A percentile compares a stretch with the other conserved stretches of the same genome.
These are phyloP conservation scores for Mychonastes homosphaera DNA, from an alignment of 139 green algal species.

Conservation along the genomic window DNA sequence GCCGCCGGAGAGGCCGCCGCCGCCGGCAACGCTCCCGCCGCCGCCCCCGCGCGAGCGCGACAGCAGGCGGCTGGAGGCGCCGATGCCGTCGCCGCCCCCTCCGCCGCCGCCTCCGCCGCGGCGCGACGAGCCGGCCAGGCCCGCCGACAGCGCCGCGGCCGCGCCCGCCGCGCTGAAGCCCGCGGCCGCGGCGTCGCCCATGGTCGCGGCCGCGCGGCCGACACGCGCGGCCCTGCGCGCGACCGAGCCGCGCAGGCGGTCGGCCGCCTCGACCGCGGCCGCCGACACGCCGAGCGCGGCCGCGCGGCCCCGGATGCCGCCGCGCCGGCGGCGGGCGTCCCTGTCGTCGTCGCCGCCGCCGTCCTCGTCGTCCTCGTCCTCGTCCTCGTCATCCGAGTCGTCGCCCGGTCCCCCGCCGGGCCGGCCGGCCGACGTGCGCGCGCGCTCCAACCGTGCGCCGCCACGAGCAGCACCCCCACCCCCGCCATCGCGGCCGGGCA, in stretches of 20 bases:
- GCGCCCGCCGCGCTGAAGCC: too few species aligned
- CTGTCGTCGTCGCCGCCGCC: neutral
- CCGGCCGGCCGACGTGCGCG: neutral
- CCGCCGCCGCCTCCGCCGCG: too few species aligned
- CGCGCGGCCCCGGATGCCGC: neutral
- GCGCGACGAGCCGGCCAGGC: too few species aligned
- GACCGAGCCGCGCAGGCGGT: neutral
- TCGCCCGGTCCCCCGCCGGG: neutral
- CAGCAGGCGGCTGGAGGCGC: too few species aligned
- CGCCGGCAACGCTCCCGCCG: too few species aligned
- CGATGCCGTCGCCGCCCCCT: too few species aligned
- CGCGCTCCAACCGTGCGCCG: neutral
- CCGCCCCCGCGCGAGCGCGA: too few species aligned
- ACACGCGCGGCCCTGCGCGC: neutral
- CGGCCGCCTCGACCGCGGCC: neutral
- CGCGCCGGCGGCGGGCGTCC: neutral
- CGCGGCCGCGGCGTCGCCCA: neutral
- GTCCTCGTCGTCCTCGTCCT: neutral
- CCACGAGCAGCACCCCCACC: neutral
- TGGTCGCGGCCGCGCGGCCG: neutral
- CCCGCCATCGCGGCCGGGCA: neutral
- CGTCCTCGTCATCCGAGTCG: neutral
- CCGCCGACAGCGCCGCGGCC: too few species aligned
- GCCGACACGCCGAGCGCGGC: neutral
- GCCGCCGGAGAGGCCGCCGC: too few species aligned